Base-by-base conservation (phyloP, 768 basidiomycete genomes). In the Cytidiella melzeri region DNA sequence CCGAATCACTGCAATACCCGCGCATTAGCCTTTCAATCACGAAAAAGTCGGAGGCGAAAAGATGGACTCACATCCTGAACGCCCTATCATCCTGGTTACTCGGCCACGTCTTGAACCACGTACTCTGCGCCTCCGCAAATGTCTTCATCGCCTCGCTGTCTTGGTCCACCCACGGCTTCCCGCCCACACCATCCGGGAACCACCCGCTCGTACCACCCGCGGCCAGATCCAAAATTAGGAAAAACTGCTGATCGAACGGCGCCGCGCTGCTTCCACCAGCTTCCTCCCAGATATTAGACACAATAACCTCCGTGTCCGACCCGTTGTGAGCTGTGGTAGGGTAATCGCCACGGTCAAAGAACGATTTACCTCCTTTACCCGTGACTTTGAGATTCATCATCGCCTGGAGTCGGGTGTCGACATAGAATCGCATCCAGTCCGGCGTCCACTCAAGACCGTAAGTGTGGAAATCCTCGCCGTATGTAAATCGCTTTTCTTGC, bases 41-140 rank as follows among this genome's bases (percentile, higher is more conserved):
- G 3, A 28, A 12, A 34, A 34, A 26, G 7, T 6, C 13, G 12
- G 36, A 21, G 26, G 28, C 46, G 21, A 24, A 23, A 23, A 27
- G 38, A 3, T 7, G 18, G 21, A 63, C 67, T 49, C 58, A 85
- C 81, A 92, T 75, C 38, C 84, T 74, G 69, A 92, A 77, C 1
- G 84, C 82, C 25, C 84, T 73, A 43, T 79, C 73, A 50, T 79
- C 73, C 9, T 78, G 71, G 43, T 71, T 75, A 5, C 71, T 63
- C 2, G 87, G 82, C 91, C 91, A 92, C 7, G 84, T 86, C 45
- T 77, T 71, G 55, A 75, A 76, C 91, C 91, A 93, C 44, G 75
- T 71, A 30, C 69, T 67, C 65, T 86, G 75, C 3, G 71, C 76
- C 6, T 62, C 50, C 15, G 81, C 79, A 63, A 90, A 89, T 47